Conservation (phyloP, 805 yeast species). For the Hanseniaspora guilliermondii region DNA sequence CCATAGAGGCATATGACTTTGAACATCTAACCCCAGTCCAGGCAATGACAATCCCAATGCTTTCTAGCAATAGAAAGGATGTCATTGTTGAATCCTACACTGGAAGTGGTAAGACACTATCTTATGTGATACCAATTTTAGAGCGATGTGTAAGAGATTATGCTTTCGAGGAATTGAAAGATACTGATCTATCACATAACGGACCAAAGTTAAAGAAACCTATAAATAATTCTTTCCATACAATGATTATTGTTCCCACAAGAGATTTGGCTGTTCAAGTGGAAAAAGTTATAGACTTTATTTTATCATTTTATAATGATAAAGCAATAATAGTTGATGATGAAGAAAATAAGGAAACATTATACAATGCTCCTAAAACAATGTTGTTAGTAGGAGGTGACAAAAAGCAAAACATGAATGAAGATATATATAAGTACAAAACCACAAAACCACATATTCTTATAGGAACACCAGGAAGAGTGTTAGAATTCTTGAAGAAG, state of each 20-base stretch:
- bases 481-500: conserved; percentile 53
- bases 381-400: conserved; percentile 51
- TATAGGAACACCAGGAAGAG: conserved; percentile 87
- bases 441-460: conserved; percentile 54
- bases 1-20: conserved; percentile 63
- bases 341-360: not conserved
- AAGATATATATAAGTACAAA: conserved; percentile 53
- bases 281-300: conserved; percentile 45
- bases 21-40: conserved; percentile 90
- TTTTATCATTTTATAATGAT: conserved; percentile 47
- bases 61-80: conserved; percentile 65
- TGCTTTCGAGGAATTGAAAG: not conserved
- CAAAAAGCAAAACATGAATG: conserved; percentile 48
- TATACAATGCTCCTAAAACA: conserved; percentile 24
- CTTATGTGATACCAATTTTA: conserved; percentile 71
- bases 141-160: conserved; percentile 42
- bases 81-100: conserved; percentile 96
- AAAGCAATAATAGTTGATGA: not conserved
- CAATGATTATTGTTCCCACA: conserved; percentile 57
- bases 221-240: conserved; percentile 55
- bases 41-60: conserved; percentile 82
- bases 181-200: conserved; percentile 22
- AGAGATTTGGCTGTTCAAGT: conserved; percentile 63
- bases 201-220: conserved; percentile 25
- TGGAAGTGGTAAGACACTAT: conserved; percentile 95